Evolutionary conservation across 257 asterid species (phyloP).

Genomic region (Penstemon newberryi): DNA sequence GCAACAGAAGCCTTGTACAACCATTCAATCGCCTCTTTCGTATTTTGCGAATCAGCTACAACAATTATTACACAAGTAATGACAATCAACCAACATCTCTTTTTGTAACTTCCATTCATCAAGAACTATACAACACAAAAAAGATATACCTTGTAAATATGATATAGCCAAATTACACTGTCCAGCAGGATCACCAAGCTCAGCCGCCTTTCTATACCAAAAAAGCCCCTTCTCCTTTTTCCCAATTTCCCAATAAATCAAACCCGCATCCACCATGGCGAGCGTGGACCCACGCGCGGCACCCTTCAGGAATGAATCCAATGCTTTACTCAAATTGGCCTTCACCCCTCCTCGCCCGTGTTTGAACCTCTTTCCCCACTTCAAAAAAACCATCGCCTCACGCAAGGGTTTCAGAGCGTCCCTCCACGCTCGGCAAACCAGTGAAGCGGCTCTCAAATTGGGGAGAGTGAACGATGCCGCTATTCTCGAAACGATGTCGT

Average conservation of each 20-base stretch:
- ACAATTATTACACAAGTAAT: neutral
- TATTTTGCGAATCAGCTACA: constrained; percentile 66
- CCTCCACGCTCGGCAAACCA: constrained; percentile 50
- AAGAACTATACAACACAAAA: neutral
- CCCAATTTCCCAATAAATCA: constrained; percentile 78
- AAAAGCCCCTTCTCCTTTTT: constrained; percentile 47
- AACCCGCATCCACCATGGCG: constrained; percentile 87
- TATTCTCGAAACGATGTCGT: constrained; percentile 40
- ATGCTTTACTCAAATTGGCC: constrained; percentile 50
- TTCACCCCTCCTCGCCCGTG: constrained; percentile 72
- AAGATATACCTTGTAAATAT: constrained; percentile 52
- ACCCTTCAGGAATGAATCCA: constrained; percentile 67
- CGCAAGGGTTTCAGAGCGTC: constrained; percentile 15
- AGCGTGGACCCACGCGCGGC: constrained; percentile 87
- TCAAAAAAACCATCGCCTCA: constrained; percentile 10
- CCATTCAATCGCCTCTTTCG: constrained; percentile 74
- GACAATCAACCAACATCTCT: neutral
- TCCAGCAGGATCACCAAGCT: constrained; percentile 71
- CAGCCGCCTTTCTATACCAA: constrained; percentile 68
- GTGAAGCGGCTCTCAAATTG: constrained; percentile 45
- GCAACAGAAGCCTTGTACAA: constrained; percentile 62
- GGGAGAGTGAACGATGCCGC: constrained; percentile 39
- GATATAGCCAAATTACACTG: constrained; percentile 85
- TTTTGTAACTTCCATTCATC: neutral
- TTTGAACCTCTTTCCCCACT: constrained; percentile 71